Base-by-base conservation (phyloP, 2,329 filamentous ascomycete species). In the Cladosporium sp. region DNA sequence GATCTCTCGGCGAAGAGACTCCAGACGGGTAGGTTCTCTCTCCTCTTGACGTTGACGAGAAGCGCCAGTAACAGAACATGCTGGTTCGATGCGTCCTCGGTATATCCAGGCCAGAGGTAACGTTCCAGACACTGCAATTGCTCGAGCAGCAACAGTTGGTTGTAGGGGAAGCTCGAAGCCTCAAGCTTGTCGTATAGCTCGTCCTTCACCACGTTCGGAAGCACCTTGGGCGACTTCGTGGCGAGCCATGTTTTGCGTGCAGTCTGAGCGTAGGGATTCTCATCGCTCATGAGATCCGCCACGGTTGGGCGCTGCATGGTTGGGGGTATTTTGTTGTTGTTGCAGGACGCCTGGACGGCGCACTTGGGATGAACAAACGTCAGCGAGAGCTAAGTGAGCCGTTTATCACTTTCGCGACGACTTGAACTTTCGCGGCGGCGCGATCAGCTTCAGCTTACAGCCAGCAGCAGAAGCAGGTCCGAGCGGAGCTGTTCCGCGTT, bases 41-140 rank as follows among this genome's bases (percentile, higher is more conserved):
- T 82, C 63, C 85, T 82, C 74, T 96, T 97, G 52, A 91, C 84
- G 67, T 92, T 95, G 55, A 87, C 80, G 61, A 98, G 84, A 55
- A 96, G 70, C 13, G 86, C 86, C 62, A 97, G 83, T 55, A 98
- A 76, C 29, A 97, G 75, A 48, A 96, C 85, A 67, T 98, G 92
- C 62, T 90, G 85, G 67, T 98, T 94, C 27, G 92, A 95, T 3
- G 89, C 83, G 61, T 93, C 84, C 13, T 65, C 57, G 11, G 80
- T 83, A 67, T 94, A 98, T 45, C 86, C 88, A 39, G 93, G 93
- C 93, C 93, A 98, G 22, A 98, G 78, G 65, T 95, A 97, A 64
- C 88, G 86, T 68, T 98, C 93, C 52, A 98, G 72, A 36, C 91
- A 83, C 72, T 96, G 93, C 60, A 97, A 71, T 59, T 90, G 92